These are phyloP conservation scores for Spathaspora hagerdaliae DNA, from an alignment of 805 yeast genomes.

Conservation along the genomic window DNA sequence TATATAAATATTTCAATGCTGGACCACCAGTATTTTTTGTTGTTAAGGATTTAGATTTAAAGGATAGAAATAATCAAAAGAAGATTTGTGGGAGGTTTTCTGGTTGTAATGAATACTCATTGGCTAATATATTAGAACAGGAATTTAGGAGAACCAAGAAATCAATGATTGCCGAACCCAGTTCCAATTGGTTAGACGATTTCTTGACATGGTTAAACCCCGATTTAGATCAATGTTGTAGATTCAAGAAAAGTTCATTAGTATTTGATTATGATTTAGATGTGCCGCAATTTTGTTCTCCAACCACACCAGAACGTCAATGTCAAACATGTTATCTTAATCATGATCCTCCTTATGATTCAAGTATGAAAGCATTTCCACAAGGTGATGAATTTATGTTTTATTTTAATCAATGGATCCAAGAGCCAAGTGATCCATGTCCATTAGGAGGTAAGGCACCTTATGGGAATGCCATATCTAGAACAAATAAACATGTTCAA, in stretches of 20 bases:
- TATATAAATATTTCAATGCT: slow-evolving; percentile 67
- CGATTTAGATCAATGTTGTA: slow-evolving; percentile 78
- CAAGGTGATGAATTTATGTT: slow-evolving; percentile 63
- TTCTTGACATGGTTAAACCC: slow-evolving; percentile 86
- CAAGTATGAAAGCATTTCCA: slow-evolving; percentile 81
- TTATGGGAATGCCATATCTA: slow-evolving; percentile 57
- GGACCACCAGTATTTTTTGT: slow-evolving; percentile 94
- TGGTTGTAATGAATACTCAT: slow-evolving; percentile 72
- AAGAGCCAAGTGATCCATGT: slow-evolving; percentile 81
- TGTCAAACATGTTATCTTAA: slow-evolving; percentile 72
- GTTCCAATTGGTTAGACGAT: slow-evolving; percentile 92
- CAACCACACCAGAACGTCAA: slow-evolving; percentile 60
- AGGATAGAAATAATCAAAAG: slow-evolving; percentile 60
- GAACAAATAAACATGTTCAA: slow-evolving; percentile 36
- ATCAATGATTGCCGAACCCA: slow-evolving; percentile 75
- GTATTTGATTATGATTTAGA: slow-evolving; percentile 10
- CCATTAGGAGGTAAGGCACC: slow-evolving; percentile 97
- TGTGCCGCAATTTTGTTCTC: slow-evolving; percentile 53
- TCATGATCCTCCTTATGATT: slow-evolving; percentile 59
- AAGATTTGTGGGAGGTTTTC: slow-evolving; percentile 84
- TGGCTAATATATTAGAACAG: slow-evolving; percentile 78
- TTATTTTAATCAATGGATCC: slow-evolving; percentile 78
- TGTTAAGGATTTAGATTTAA: slow-evolving; percentile 63
- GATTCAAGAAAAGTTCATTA: slow-evolving; percentile 48
- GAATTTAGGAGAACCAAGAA: slow-evolving; percentile 65